Base-by-base conservation (phyloP, 208 protist genomes). In the Leishmania lainsoni region DNA sequence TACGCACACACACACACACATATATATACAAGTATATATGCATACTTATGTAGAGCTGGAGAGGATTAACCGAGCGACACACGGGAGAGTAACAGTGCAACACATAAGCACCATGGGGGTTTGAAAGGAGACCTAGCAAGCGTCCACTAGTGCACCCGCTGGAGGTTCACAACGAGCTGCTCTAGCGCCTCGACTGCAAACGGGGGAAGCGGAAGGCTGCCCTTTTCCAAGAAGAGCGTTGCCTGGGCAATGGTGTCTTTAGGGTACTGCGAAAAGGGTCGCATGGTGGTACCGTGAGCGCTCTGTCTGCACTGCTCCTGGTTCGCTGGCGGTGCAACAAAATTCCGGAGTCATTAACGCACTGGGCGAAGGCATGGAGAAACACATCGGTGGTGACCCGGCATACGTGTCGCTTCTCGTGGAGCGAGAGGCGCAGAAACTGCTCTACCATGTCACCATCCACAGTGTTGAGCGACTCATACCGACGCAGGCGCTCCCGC, bases 381-480 rank as follows among this genome's bases (percentile, higher is more conserved):
- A 85, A 29, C 32, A 81, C 35, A 3, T 81, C 81, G 1, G 71
- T 61, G 59, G 76, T 75, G 5, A 52, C 17, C 9, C 58, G 68
- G 45, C 81, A 76, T 1, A 90, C 79, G 32, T 85, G 76, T 14
- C 17, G 3, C 76, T 84, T 84, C 5, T 63, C 73, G 0, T 59
- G 56, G 1, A 22, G 32, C 3, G 71, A 32, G 5, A 92, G 63
- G 16, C 42, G 76, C 49, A 93, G 45, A 84, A 90, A 93, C 26
- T 32, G 61, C 78, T 93, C 88, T 48, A 92, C 76, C 56, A 91
- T 71, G 80, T 92, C 89, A 32, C 90, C 92, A 79, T 91, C 89
- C 9, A 89, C 79, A 5, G 72, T 78, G 45, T 85, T 85, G 71
- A 85, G 20, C 5, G 81, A 48, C n/a, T 48, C 81, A 32, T 78